A percentile compares a stretch with the other conserved stretches of the same genome.
phyloP scores from a whole-genome alignment of 2,329 filamentous ascomycete genomes.

The Penicillium paneum region DNA sequence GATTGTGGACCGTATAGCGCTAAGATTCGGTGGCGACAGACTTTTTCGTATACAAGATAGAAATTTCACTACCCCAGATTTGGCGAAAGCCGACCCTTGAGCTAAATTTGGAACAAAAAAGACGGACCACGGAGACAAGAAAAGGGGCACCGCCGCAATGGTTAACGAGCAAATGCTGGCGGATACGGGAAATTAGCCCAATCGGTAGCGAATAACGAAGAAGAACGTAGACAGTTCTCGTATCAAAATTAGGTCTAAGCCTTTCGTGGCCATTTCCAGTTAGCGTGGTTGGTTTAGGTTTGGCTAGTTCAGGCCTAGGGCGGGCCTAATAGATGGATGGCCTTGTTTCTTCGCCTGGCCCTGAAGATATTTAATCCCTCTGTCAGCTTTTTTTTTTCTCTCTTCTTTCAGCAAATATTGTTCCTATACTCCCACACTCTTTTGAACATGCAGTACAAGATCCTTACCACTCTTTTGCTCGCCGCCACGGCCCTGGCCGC shows the following conservation, averaged over 20 bases:
- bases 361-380: neutral
- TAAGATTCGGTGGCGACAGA: no score
- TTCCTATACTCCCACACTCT: neutral
- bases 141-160: neutral
- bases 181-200: neutral
- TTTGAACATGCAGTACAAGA: conserved; percentile 27
- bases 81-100: neutral
- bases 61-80: neutral
- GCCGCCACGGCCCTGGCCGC: conserved; percentile 22
- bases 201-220: neutral
- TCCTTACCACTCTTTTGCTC: conserved; percentile 21
- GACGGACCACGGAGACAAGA: conserved; percentile 1
- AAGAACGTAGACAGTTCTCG: neutral
- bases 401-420: neutral
- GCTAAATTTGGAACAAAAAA: neutral
- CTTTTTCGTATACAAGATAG: no score
- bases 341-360: neutral
- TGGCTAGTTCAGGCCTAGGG: neutral
- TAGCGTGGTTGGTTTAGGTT: neutral
- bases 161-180: neutral
- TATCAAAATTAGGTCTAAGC: neutral
- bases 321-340: neutral
- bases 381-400: neutral
- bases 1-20: no score
- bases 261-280: neutral